Evolutionary conservation across 148 eudicot genomes (phyloP).

Genomic region (Chenopodium formosanum): DNA sequence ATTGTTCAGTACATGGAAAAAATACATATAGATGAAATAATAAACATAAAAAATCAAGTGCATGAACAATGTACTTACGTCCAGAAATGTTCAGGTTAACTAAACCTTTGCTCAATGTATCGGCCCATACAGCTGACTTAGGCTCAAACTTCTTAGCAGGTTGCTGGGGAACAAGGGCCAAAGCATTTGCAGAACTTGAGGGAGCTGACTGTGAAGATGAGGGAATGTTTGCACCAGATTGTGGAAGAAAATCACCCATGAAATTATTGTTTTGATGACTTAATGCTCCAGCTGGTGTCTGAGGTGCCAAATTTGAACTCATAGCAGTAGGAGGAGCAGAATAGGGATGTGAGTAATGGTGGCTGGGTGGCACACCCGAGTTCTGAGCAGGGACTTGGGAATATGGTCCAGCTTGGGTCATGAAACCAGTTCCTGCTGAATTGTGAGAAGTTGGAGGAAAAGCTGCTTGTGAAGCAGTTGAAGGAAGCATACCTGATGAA

Average conservation of each 20-base stretch:
- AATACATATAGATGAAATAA: neutral
- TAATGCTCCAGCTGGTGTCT: constrained; percentile 25
- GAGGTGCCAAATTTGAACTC: constrained; percentile 35
- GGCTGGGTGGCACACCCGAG: constrained; percentile 32
- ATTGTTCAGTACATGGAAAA: neutral
- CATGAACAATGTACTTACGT: constrained; percentile 46
- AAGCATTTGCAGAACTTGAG: constrained; percentile 44
- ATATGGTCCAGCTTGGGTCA: constrained; percentile 39
- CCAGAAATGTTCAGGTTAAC: constrained; percentile 93
- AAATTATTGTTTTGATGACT: constrained; percentile 31
- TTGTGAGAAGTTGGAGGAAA: constrained; percentile 26
- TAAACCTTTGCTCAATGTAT: constrained; percentile 86
- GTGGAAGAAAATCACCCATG: constrained; percentile 37
- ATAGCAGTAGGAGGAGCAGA: constrained; percentile 24
- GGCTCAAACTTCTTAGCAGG: constrained; percentile 73
- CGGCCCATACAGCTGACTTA: constrained; percentile 94
- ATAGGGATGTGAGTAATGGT: constrained; percentile 38
- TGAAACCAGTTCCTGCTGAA: constrained; percentile 21
- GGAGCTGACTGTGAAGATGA: constrained; percentile 36
- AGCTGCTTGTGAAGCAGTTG: constrained; percentile 29
- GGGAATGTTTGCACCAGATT: constrained; percentile 28
- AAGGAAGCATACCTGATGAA: constrained; percentile 26
- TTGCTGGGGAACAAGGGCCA: constrained; percentile 59
- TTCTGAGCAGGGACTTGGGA: constrained; percentile 41
- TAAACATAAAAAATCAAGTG: neutral